Percentiles rank a stretch among this genome's conserved stretches.
Evolutionary conservation across 1,284 basidiomycete species (phyloP).

Genomic region (Sporisorium reilianum): DNA sequence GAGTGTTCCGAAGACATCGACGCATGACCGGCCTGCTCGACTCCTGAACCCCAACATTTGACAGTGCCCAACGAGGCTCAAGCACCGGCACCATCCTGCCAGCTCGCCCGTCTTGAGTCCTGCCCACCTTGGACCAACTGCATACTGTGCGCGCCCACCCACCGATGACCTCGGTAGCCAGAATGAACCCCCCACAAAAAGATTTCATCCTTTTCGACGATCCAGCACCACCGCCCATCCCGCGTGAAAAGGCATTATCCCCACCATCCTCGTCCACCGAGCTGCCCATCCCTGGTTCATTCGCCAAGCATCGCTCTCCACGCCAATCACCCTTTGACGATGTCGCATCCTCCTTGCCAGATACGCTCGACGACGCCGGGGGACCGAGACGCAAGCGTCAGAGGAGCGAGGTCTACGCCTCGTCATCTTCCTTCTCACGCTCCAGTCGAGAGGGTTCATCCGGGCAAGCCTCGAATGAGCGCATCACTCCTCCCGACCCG

Average conservation of each 20-base stretch:
- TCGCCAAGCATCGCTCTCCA: slow-evolving; percentile 49
- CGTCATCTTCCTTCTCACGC: slow-evolving; percentile 16
- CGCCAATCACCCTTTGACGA: slow-evolving; percentile 52
- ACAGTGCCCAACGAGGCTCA: background rate
- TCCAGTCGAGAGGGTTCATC: slow-evolving; percentile 35
- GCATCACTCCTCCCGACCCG: slow-evolving; percentile 25
- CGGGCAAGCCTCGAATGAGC: slow-evolving; percentile 20
- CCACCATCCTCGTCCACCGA: slow-evolving; percentile 12
- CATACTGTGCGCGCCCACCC: background rate
- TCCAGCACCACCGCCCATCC: slow-evolving; percentile 15
- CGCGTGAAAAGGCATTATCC: slow-evolving; percentile 4
- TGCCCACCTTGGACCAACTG: background rate
- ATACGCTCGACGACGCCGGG: slow-evolving; percentile 25
- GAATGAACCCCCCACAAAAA: slow-evolving; percentile 31
- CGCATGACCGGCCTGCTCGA: background rate
- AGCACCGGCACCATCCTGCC: slow-evolving; percentile 2
- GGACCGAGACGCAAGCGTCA: slow-evolving; percentile 52
- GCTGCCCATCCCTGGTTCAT: slow-evolving; percentile 15
- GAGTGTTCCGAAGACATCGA: too few relatives aligned
- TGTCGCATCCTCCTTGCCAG: slow-evolving; percentile 21
- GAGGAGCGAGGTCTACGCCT: slow-evolving; percentile 36
- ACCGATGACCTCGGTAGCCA: slow-evolving; percentile 12
- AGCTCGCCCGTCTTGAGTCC: background rate
- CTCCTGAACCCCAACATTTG: background rate
- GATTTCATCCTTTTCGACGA: slow-evolving; percentile 63